Percentiles rank a stretch among this genome's conserved stretches.
These are phyloP conservation scores for Gossypium australe DNA, from an alignment of 345 rosid genomes.

Conservation along the genomic window DNA sequence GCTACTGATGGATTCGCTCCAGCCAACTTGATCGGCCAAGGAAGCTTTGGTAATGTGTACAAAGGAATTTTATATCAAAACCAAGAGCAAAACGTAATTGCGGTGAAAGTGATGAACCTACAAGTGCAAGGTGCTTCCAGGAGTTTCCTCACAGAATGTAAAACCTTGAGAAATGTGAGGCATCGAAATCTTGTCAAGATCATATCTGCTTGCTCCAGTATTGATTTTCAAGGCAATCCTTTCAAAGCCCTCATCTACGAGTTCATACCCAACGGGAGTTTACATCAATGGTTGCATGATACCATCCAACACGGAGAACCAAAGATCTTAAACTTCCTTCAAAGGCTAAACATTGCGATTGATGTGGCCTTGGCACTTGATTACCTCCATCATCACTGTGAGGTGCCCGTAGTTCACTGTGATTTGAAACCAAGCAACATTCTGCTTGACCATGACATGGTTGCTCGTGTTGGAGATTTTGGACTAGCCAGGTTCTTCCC, in stretches of 20 bases:
- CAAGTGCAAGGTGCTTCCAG: neutral
- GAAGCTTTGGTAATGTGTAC: constrained; percentile 20
- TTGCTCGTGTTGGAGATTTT: constrained; percentile 27
- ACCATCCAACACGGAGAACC: neutral
- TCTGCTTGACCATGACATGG: constrained; percentile 30
- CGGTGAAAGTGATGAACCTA: constrained; percentile 16
- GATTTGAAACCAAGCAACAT: constrained; percentile 52
- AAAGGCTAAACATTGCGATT: constrained; percentile 30
- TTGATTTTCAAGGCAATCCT: constrained; percentile 10
- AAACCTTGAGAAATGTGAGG: neutral
- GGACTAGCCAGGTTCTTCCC: constrained; percentile 29
- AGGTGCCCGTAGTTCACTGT: constrained; percentile 24
- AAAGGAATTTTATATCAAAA: neutral
- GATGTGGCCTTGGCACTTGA: constrained; percentile 31
- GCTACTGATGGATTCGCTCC: constrained; percentile 27
- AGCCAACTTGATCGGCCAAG: constrained; percentile 19
- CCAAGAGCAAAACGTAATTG: neutral
- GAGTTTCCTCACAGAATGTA: constrained; percentile 10
- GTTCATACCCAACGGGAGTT: constrained; percentile 11
- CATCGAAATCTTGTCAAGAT: constrained; percentile 14
- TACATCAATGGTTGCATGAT: constrained; percentile 6
- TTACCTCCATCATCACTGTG: constrained; percentile 25
- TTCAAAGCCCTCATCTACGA: constrained; percentile 17
- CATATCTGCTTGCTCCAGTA: constrained; percentile 9
- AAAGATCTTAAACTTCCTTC: constrained; percentile 19